Evolutionary conservation across 192 early-diverging fungal species (phyloP), one percentile per base, ranked within the genome.

Genomic region (Podila verticillata): DNA sequence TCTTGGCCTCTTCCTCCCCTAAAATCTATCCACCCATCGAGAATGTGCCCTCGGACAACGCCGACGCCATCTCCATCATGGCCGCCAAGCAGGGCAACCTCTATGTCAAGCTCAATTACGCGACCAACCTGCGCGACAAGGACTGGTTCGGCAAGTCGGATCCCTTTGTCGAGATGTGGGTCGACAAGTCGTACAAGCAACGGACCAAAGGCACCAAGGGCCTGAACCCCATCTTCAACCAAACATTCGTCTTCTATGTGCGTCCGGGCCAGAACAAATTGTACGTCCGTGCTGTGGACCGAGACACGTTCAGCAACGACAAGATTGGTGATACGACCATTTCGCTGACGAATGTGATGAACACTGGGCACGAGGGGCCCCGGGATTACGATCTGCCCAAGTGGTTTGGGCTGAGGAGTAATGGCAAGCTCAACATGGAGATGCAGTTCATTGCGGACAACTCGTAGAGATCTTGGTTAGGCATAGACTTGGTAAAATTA

Each of bases 281-380:
- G 12, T 59, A 80, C n/a, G 48, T 79, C 49, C 35, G 73, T 30
- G 82, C 78, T 7, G 39, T 70, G 12, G 82, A 83, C 62, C 69
- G 63, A 62, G 82, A 83, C 60, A 35, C 48, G 44, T 54, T 83
- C 28, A 64, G 66, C 22, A 65, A 63, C 57, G 82, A 79, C 30
- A 77, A 66, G 67, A 73, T 83, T 63, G 82, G 82, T 51, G 69
- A 83, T 5, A 57, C 65, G 28, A 61, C 48, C 5, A 26, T 73
- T 15, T 56, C 67, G 17, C 39, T 83, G 9, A 34, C 51, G 17
- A 35, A 66, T 28, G 67, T 63, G 26, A 28, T 82, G 8, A 29
- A 29, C 13, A 47, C 32, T 0, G 79, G 79, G 1, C 15, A 47
- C 4, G 6, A 39, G 28, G 32, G 67, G 20, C 47, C 73, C 60